Evolutionary conservation across 345 rosid genomes (phyloP).

Genomic region (Eucalyptus leucophloia): DNA sequence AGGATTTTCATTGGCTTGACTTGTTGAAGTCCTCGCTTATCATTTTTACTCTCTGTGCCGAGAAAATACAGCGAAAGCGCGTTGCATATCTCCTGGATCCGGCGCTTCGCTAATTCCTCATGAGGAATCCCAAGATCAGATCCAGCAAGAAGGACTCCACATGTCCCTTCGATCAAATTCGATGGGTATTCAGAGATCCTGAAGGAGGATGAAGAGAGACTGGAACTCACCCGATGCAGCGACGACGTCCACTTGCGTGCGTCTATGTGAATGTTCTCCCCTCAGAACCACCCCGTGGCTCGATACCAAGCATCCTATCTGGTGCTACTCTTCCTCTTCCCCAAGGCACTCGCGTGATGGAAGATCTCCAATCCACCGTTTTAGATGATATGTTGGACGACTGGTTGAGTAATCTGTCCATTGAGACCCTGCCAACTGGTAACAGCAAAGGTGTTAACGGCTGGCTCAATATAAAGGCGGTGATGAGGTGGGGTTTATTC

Average conservation of each 20-base stretch:
- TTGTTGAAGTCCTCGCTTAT: no score
- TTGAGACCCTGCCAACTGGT: not conserved
- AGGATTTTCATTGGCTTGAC: not conserved
- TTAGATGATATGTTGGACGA: not conserved
- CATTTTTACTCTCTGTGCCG: not conserved
- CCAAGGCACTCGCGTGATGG: not conserved
- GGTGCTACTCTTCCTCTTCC: not conserved
- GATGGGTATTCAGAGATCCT: not conserved
- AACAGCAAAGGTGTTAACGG: not conserved
- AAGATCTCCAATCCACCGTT: not conserved
- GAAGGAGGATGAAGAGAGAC: not conserved
- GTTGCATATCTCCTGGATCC: not conserved
- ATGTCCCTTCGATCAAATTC: not conserved
- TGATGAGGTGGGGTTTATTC: not conserved
- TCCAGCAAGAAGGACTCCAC: not conserved
- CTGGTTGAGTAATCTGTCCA: not conserved
- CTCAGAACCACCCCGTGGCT: not conserved
- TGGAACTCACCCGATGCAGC: not conserved
- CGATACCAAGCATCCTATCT: not conserved
- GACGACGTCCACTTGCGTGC: no score
- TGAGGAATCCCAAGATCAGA: not conserved
- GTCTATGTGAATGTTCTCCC: not conserved
- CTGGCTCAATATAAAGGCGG: not conserved
- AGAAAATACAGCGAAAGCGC: not conserved
- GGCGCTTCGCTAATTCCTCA: not conserved